phyloP scores from a whole-genome alignment of 176 grass and related monocot species.

The Phoenix dactylifera region DNA sequence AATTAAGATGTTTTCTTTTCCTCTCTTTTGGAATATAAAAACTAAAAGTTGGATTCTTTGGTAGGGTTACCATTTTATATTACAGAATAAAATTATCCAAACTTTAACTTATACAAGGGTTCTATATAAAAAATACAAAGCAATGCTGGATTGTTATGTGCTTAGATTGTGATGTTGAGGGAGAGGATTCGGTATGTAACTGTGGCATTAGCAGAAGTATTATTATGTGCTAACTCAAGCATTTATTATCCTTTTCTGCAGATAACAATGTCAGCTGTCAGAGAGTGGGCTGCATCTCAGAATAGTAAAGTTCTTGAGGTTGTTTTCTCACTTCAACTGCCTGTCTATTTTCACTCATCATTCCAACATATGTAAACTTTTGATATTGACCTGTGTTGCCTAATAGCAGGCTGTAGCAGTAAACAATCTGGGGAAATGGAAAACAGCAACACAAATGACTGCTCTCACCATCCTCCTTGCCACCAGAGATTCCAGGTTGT shows the following conservation, averaged over 20 bases:
- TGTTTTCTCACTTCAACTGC: constrained; percentile 6
- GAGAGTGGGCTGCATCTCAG: constrained; percentile 98
- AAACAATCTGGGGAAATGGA: constrained; percentile 97
- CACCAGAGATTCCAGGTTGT: constrained; percentile 76
- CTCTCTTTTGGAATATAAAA: too few relatives aligned
- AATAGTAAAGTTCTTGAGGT: constrained; percentile 94
- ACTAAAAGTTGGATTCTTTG: too few relatives aligned
- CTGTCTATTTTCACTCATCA: constrained; percentile 1
- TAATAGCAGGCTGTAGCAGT: constrained; percentile 82
- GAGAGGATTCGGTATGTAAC: too few relatives aligned
- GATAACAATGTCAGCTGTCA: constrained; percentile 99
- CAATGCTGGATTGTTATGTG: too few relatives aligned
- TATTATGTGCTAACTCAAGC: too few relatives aligned
- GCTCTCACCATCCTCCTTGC: constrained; percentile 81
- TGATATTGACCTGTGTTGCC: not conserved
- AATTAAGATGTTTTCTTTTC: too few relatives aligned
- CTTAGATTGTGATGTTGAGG: too few relatives aligned
- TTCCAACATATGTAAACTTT: not conserved
- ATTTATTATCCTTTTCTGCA: constrained; percentile 7
- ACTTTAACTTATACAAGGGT: too few relatives aligned
- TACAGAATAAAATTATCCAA: too few relatives aligned
- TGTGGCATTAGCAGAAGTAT: too few relatives aligned
- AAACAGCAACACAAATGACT: constrained; percentile 91
- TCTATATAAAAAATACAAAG: too few relatives aligned
- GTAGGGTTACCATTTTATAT: too few relatives aligned